Evolutionary conservation across 805 yeast species (phyloP), one percentile per base, ranked within the genome.

Genomic region (Hanseniaspora opuntiae): DNA sequence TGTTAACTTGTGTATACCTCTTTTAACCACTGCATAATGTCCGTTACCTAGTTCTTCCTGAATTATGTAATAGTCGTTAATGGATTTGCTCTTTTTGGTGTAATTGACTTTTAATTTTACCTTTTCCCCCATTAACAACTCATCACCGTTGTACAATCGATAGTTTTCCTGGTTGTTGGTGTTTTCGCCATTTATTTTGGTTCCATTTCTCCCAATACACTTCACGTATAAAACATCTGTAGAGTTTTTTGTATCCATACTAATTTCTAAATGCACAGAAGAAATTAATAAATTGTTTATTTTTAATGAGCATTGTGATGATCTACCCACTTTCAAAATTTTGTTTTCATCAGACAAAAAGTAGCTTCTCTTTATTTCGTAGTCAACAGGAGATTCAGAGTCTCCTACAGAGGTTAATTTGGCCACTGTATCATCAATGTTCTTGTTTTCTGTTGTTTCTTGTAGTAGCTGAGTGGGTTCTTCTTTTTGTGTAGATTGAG

Each of bases 1-100:
- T 0, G 81, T 73, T 8, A 66, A 64, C 58, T 79, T 75, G 57
- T 77, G 73, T 8, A 71, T 70, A 2, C 86, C 86, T 58, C 82
- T 85, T 61, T 79, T 81, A 3, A 84, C 93, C n/a, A 79, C 78
- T 0, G 93, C 90, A 61, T 84, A 84, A 65, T 84, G 90, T 0
- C 93, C 93, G 4, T 82, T 68, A 0, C 93, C 93, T 22, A 84
- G 65, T 57, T 80, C 77, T 53, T 70, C 72, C 0, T 85, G 86
- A 19, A 70, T 46, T 1, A 65, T 47, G 52, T 69, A 72, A 54
- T 75, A 74, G 60, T 81, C 84, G 56, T 74, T 77, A 52, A 84
- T 78, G 2, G 82, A 71, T 36, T 44, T 51, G 28, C 56, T 58
- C n/a, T 52, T 56, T 52, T 59, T 47, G 47, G 50, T 36, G 51